These are phyloP conservation scores for Parascedosporium putredinis DNA, from an alignment of 2,329 filamentous ascomycete genomes.

Conservation along the genomic window DNA sequence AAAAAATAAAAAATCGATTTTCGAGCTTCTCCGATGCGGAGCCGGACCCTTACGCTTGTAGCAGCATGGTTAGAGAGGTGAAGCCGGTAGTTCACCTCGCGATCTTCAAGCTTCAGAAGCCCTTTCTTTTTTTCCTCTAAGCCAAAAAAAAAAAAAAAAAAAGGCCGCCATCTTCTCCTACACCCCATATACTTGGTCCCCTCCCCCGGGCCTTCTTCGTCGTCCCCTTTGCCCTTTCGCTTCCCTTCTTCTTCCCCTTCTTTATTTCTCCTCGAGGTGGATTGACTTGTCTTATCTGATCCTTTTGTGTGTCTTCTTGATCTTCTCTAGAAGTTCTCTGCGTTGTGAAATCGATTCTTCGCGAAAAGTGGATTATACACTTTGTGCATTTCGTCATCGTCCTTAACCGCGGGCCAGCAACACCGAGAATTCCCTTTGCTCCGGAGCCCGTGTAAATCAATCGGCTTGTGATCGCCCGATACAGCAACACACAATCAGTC, in stretches of 20 bases:
- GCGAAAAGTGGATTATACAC: not conserved
- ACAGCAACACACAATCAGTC: not conserved
- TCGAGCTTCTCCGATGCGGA: conserved; percentile 1
- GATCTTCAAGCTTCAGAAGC: too few species aligned
- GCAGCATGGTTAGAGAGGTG: not conserved
- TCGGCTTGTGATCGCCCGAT: not conserved
- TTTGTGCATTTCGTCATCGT: not conserved
- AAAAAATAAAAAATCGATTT: not conserved
- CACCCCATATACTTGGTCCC: too few species aligned
- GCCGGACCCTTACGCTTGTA: not conserved
- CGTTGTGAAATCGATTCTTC: not conserved
- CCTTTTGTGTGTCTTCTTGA: not conserved
- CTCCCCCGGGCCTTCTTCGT: not conserved
- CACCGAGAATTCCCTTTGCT: not conserved
- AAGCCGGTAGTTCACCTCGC: not conserved
- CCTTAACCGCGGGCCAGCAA: not conserved
- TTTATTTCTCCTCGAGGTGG: not conserved
- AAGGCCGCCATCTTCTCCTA: not conserved
- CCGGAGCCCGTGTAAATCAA: conserved; percentile 1
- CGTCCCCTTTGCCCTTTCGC: conserved; percentile 1
- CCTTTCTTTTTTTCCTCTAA: too few species aligned
- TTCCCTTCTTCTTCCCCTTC: conserved; percentile 5
- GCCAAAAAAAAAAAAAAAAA: not conserved
- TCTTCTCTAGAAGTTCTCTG: not conserved
- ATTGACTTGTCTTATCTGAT: conserved; percentile 4